Percentiles rank a stretch among this genome's conserved stretches.
Evolutionary conservation across 2,329 filamentous ascomycete genomes (phyloP).

Genomic region (Chaetomiaceae sp.): DNA sequence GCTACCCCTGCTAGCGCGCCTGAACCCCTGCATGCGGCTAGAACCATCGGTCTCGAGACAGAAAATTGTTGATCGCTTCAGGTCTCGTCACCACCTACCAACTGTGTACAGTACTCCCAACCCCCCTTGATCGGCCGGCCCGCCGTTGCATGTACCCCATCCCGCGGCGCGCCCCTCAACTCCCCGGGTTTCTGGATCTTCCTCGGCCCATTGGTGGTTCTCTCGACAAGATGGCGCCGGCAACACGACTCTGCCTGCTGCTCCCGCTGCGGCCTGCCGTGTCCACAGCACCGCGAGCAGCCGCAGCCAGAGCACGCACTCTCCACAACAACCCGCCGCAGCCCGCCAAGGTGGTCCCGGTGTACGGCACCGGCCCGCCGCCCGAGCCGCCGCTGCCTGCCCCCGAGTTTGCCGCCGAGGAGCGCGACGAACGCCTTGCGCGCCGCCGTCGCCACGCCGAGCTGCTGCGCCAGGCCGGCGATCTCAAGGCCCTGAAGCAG

Average conservation of each 20-base stretch:
- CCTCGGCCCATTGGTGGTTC: not conserved
- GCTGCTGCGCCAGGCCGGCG: slow-evolving; percentile 45
- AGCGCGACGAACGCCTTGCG: slow-evolving; percentile 36
- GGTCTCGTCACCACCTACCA: not conserved
- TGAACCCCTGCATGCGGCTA: not conserved
- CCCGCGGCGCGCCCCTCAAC: not conserved
- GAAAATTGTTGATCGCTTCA: not conserved
- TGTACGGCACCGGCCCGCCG: slow-evolving; percentile 41
- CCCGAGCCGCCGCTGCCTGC: slow-evolving; percentile 47
- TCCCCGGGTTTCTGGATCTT: not conserved
- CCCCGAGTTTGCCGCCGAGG: slow-evolving; percentile 30
- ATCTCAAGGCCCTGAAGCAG: too few species aligned
- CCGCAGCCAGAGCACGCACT: not conserved
- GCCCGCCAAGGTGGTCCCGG: slow-evolving; percentile 24
- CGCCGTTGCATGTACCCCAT: slow-evolving; percentile 5
- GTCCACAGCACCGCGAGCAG: not conserved
- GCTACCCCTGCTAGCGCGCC: slow-evolving; percentile 2
- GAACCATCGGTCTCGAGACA: not conserved
- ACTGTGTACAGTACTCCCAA: too few species aligned
- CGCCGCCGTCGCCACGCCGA: slow-evolving; percentile 50
- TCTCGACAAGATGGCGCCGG: slow-evolving; percentile 34
- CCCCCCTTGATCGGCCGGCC: too few species aligned
- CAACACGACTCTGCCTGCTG: slow-evolving; percentile 35
- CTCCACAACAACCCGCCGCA: slow-evolving; percentile 24
- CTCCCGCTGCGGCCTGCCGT: slow-evolving; percentile 5